Evolutionary conservation across 495 filamentous ascomycete species (phyloP).

Genomic region (Aspergillus incahuasiensis): DNA sequence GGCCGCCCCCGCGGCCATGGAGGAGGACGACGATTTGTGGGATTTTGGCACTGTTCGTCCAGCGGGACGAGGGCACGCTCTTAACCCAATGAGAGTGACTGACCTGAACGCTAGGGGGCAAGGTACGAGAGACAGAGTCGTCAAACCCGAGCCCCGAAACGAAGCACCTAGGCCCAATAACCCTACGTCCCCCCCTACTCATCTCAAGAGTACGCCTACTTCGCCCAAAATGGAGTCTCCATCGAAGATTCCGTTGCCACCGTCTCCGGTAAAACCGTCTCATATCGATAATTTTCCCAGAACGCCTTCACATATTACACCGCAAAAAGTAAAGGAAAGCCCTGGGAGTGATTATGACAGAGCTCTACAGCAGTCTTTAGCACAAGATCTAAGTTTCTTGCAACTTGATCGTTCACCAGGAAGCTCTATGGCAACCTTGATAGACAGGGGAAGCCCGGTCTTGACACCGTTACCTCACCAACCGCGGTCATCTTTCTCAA

Average conservation of each 20-base stretch:
- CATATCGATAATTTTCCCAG: slow-evolving; percentile 36
- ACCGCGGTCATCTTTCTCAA: slow-evolving; percentile 18
- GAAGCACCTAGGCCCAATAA: slow-evolving; percentile 21
- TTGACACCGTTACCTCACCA: slow-evolving; percentile 28
- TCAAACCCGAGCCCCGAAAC: slow-evolving; percentile 34
- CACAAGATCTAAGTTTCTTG: slow-evolving; percentile 54
- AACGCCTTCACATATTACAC: slow-evolving; percentile 39
- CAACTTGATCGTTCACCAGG: slow-evolving; percentile 23
- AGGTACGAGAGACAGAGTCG: slow-evolving; percentile 38
- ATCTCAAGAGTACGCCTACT: slow-evolving; percentile 15
- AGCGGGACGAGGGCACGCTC: slow-evolving; percentile 49
- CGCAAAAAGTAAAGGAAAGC: slow-evolving; percentile 28
- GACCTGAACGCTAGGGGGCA: slow-evolving; percentile 60
- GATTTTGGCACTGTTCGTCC: slow-evolving; percentile 91
- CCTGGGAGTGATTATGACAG: slow-evolving; percentile 52
- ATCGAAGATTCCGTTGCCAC: slow-evolving; percentile 58
- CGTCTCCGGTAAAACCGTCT: slow-evolving; percentile 30
- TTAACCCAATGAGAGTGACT: slow-evolving; percentile 69
- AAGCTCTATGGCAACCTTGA: slow-evolving; percentile 14
- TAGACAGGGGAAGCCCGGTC: slow-evolving; percentile 17
- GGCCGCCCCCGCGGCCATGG: slow-evolving; percentile 13
- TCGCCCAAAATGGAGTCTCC: slow-evolving; percentile 39
- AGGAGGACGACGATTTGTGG: slow-evolving; percentile 79
- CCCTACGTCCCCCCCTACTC: slow-evolving; percentile 10
- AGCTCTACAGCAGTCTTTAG: slow-evolving; percentile 55